Base-by-base conservation (phyloP, 2,329 filamentous ascomycete species). In the Hirsutella thompsonii region DNA sequence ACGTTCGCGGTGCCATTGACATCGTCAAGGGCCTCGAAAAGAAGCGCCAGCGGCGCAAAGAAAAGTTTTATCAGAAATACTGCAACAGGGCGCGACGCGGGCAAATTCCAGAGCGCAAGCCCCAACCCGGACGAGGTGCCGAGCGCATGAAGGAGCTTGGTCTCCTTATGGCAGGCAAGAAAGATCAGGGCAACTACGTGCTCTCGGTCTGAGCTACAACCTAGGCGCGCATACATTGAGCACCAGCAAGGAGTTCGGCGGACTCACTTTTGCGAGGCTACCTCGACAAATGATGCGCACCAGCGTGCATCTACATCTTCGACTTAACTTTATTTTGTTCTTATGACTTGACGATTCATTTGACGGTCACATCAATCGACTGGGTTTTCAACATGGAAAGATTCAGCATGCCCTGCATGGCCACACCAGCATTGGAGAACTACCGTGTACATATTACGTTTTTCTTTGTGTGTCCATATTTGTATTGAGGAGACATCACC, bases 21-120 rank as follows among this genome's bases (percentile, higher is more conserved):
- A 98, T 95, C 46, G 85, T 95, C 62, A 94, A 94, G 60, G 92
- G 92, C 8, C 74, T 98, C 1, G 92, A 98, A 66, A 82, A 85
- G 62, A 96, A 94, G 67, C 82, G 89, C 20, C 85, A 92, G 65
- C 81, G 92, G 48, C 83, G 92, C 51, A 88, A 83, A 64, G 89
- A 96, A 62, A 94, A 95, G 62, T 83, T 88, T 54, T 82, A 85
- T 57, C 82, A 89, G 53, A 92, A 94, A 59, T 83, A 90, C 56
- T 93, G 85, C 66, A 81, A 87, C 57, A 85, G 87, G 53, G 81
- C 81, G 43, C 79, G 80, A 48, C 88, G 87, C 55, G 74, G 74
- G 11, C 71, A 76, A 50, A 68, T 74, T 19, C 63, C 66, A 3
- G 72, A 74, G 51, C 76, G 81, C 51, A 80, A 77, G 52, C 78